Percentiles rank a stretch among this genome's conserved stretches.
These are phyloP conservation scores for Betula pendula DNA, from an alignment of 306 rosid species.

Conservation along the genomic window DNA sequence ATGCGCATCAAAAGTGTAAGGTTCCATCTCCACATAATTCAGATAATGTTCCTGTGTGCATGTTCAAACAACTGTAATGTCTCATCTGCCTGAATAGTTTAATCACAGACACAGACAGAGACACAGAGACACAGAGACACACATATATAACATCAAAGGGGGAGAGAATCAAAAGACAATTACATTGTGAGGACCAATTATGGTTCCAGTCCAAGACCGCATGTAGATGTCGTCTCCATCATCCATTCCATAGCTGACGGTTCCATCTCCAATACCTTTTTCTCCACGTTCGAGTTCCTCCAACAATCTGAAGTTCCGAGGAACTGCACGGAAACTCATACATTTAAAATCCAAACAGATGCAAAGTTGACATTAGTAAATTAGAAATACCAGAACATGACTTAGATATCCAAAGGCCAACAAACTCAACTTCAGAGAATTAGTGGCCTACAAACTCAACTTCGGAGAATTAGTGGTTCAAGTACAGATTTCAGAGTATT, in stretches of 20 bases:
- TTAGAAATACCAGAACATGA: not conserved
- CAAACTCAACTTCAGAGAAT: not conserved
- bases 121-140: not conserved
- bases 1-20: not conserved
- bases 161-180: conserved; percentile 13
- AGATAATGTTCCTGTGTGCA: not conserved
- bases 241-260: conserved; percentile 98
- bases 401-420: not conserved
- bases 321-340: conserved; percentile 61
- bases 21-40: not conserved
- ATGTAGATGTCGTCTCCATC: conserved; percentile 99
- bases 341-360: conserved; percentile 18
- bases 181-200: conserved; percentile 99
- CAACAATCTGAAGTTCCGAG: conserved; percentile 98
- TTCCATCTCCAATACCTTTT: conserved; percentile 90
- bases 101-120: too few species aligned
- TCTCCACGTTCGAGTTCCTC: conserved; percentile 99
- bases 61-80: not conserved
- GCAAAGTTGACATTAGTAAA: not conserved
- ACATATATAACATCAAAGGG: not conserved
- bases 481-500: not conserved
- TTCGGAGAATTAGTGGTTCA: not conserved
- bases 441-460: not conserved
- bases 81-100: not conserved
- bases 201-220: conserved; percentile 92